These are phyloP conservation scores for Starmerella riodocensis DNA, from an alignment of 805 yeast genomes.

Conservation along the genomic window DNA sequence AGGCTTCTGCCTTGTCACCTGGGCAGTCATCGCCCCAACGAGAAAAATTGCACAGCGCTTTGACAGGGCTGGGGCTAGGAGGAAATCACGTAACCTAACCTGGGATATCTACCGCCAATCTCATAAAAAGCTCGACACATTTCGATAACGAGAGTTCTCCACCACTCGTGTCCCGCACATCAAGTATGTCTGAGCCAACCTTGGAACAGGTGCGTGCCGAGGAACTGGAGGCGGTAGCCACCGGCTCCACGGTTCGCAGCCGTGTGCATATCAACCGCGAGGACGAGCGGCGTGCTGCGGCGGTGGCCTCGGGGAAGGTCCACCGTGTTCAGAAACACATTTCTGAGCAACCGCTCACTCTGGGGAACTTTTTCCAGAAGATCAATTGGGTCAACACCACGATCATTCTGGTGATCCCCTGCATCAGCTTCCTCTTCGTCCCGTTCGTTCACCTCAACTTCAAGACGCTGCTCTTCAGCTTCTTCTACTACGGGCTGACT, in stretches of 20 bases:
- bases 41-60: neutral
- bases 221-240: slow-evolving; percentile 27
- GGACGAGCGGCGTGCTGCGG: slow-evolving; percentile 10
- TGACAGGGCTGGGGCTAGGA: neutral
- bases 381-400: slow-evolving; percentile 61
- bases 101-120: neutral
- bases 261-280: slow-evolving; percentile 24
- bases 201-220: slow-evolving; percentile 24
- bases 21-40: too few species aligned
- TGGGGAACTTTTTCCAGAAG: slow-evolving; percentile 56
- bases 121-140: slow-evolving; percentile 2
- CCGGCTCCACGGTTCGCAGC: slow-evolving; percentile 24
- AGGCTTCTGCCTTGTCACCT: too few species aligned
- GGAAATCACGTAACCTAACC: neutral
- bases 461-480: slow-evolving; percentile 42
- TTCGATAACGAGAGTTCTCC: slow-evolving; percentile 1
- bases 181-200: slow-evolving; percentile 3
- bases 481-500: slow-evolving; percentile 44
- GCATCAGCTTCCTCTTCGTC: slow-evolving; percentile 34
- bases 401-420: slow-evolving; percentile 45
- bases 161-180: neutral
- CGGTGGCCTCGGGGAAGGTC: slow-evolving; percentile 15
- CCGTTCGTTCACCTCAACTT: slow-evolving; percentile 34
- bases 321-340: slow-evolving; percentile 34
- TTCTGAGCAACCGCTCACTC: slow-evolving; percentile 64